Conservation (phyloP, 129 eudicot species). For the Gnaphalium uliginosum region DNA sequence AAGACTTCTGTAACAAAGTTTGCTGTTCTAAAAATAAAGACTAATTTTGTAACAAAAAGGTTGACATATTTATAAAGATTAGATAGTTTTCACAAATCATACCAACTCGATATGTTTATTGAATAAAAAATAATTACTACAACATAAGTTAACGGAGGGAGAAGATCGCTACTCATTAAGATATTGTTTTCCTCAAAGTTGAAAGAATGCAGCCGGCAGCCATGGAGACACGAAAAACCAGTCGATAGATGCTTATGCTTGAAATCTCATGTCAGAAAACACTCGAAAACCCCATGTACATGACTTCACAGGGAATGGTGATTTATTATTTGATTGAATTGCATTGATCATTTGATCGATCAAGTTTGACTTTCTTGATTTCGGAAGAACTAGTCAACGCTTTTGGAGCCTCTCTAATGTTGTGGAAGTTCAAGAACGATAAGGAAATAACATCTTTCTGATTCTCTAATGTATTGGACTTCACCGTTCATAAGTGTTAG, state of each 20-base stretch:
- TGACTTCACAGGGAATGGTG: not conserved
- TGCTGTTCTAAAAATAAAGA: not conserved
- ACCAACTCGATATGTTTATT: slow-evolving; percentile 8
- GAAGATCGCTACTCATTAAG: slow-evolving; percentile 8
- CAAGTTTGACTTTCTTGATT: slow-evolving; percentile 20
- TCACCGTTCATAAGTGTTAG: slow-evolving; percentile 79
- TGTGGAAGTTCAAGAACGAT: slow-evolving; percentile 58
- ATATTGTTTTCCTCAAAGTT: not conserved
- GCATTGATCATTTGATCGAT: slow-evolving; percentile 1
- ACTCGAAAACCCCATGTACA: slow-evolving; percentile 6
- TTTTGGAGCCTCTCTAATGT: slow-evolving; percentile 26
- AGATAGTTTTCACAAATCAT: slow-evolving; percentile 3
- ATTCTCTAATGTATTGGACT: slow-evolving; percentile 83
- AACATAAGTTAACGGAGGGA: not conserved
- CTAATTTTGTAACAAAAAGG: not conserved
- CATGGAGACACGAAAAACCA: slow-evolving; percentile 16
- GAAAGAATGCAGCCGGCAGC: slow-evolving; percentile 10
- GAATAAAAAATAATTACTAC: not conserved
- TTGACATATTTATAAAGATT: not conserved
- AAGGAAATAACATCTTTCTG: slow-evolving; percentile 72
- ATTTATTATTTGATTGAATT: slow-evolving; percentile 16
- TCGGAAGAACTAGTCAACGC: slow-evolving; percentile 24
- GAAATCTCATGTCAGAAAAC: slow-evolving; percentile 5
- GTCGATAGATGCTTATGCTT: slow-evolving; percentile 10
- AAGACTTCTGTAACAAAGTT: not conserved